Base-by-base conservation (phyloP, 768 basidiomycete species). In the Strobilomyces dryophilus region DNA sequence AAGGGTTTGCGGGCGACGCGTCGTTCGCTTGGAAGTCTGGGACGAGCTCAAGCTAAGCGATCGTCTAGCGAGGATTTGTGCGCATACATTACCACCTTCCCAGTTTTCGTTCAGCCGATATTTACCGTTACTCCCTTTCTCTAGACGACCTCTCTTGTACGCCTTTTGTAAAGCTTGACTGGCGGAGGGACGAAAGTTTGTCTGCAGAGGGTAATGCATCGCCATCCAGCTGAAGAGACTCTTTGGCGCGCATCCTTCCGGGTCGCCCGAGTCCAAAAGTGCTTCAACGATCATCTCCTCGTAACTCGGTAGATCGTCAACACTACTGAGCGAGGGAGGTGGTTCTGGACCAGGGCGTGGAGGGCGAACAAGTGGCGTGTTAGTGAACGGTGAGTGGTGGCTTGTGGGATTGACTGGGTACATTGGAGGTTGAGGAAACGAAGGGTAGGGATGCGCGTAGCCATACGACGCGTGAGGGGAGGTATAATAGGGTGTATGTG, bases 221-320 rank as follows among this genome's bases (percentile, higher is more conserved):
- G 84, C 84, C 87, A 94, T 94, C 87, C 87, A 90, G 7, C 80
- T 73, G 66, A 91, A 94, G 29, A 94, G 63, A 54, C 83, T 82
- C 66, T 89, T 92, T n/a, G 92, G 92, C 8, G 84, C 84, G 51
- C 81, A 80, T 17, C 92, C 92, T 43, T 93, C 87, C 1, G 82
- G 75, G 52, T 90, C 88, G 8, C 71, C 74, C 40, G 80, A 76
- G 51, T 85, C 86, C 14, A 74, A 69, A 24, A 94, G 72, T 1
- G 89, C 90, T 63, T 89, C 87, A 11, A 86, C 87, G 17, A 93
- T 88, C 92, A 94, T 94, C 56, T 93, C 91, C 63, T 94, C 91
- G 52, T 94, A 94, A 57, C 86, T 88, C 8, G 91, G 91, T 45
- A 93, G 75, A 60, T 90, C 80, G n/a, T 77, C 78, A 0, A 66